Percentiles rank a stretch among this genome's conserved stretches.
Conservation (phyloP, 2,329 filamentous ascomycete genomes). For the Talaromyces sp. region DNA sequence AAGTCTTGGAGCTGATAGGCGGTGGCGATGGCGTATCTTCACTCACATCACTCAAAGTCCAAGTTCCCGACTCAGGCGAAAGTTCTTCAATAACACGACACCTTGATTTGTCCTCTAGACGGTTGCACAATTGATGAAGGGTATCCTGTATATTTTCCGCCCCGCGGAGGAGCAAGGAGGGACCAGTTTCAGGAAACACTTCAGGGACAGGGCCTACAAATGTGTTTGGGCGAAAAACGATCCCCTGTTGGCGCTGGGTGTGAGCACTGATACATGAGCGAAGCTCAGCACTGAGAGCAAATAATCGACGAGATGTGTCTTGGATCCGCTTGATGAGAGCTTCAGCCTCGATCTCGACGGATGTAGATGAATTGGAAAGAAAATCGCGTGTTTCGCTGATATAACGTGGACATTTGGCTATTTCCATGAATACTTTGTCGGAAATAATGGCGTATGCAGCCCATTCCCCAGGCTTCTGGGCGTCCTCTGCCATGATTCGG, state of each 20-base stretch:
- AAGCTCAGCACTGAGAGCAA: conserved; percentile 15
- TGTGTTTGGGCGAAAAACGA: conserved; percentile 20
- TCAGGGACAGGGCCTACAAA: conserved; percentile 30
- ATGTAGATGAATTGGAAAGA: conserved; percentile 2
- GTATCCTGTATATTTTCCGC: conserved; percentile 26
- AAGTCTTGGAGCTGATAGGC: conserved; percentile 2
- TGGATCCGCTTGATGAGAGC: conserved; percentile 19
- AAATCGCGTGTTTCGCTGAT: conserved; percentile 26
- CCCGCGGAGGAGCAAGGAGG: conserved; percentile 29
- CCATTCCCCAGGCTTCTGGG: conserved; percentile 26
- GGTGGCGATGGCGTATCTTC: conserved; percentile 7
- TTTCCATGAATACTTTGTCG: conserved; percentile 31
- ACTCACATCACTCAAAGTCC: conserved; percentile 16
- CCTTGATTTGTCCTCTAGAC: conserved; percentile 18
- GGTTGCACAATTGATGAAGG: conserved; percentile 20
- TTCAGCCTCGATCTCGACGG: conserved; percentile 1
- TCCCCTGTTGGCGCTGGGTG: conserved; percentile 27
- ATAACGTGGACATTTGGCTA: conserved; percentile 32
- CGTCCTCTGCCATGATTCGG: conserved; percentile 28
- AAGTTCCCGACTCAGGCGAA: conserved; percentile 14
- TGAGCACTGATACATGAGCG: conserved; percentile 24
- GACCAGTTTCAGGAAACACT: conserved; percentile 27
- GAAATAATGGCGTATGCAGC: conserved; percentile 26
- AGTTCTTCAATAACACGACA: conserved; percentile 12
- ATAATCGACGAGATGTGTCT: conserved; percentile 17